Percentiles rank a stretch among this genome's conserved stretches.
phyloP scores from a whole-genome alignment of 371 early-diverging fungal species.

The Apophysomyces variabilis region DNA sequence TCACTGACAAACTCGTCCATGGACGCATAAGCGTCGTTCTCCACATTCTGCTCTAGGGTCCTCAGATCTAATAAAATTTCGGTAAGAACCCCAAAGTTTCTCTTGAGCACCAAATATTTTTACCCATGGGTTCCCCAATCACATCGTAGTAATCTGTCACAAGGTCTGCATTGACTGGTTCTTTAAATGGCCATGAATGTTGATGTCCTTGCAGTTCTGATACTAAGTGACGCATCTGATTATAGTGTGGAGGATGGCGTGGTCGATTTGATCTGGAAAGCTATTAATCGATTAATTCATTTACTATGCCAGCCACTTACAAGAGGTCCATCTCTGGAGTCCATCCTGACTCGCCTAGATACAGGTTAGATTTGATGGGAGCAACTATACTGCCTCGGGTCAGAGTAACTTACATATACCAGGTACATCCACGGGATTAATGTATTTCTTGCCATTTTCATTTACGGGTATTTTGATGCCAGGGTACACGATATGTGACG shows the following conservation, averaged over 20 bases:
- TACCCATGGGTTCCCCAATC: conserved; percentile 99
- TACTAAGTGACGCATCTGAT: conserved; percentile 76
- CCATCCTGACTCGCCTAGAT: conserved; percentile 89
- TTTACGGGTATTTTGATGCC: conserved; percentile 74
- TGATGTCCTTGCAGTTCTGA: conserved; percentile 79
- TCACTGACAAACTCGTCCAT: conserved; percentile 52
- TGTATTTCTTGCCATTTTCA: conserved; percentile 49
- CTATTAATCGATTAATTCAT: background rate
- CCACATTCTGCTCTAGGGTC: conserved; percentile 63
- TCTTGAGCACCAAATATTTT: conserved; percentile 7
- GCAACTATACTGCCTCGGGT: background rate
- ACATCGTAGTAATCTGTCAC: conserved; percentile 97
- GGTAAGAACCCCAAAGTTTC: background rate
- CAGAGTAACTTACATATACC: conserved; percentile 69
- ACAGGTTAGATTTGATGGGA: conserved; percentile 1
- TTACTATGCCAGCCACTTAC: conserved; percentile 26
- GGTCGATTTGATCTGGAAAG: conserved; percentile 56
- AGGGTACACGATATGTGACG: conserved; percentile 78
- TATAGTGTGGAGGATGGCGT: conserved; percentile 60
- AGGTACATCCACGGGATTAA: conserved; percentile 67
- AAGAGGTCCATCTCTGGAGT: conserved; percentile 81
- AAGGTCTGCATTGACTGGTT: conserved; percentile 92
- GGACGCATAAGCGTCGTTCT: conserved; percentile 46
- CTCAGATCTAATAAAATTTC: conserved; percentile 49
- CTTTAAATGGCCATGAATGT: conserved; percentile 97